Evolutionary conservation across 306 rosid species (phyloP).

Genomic region (Trifolium repens): DNA sequence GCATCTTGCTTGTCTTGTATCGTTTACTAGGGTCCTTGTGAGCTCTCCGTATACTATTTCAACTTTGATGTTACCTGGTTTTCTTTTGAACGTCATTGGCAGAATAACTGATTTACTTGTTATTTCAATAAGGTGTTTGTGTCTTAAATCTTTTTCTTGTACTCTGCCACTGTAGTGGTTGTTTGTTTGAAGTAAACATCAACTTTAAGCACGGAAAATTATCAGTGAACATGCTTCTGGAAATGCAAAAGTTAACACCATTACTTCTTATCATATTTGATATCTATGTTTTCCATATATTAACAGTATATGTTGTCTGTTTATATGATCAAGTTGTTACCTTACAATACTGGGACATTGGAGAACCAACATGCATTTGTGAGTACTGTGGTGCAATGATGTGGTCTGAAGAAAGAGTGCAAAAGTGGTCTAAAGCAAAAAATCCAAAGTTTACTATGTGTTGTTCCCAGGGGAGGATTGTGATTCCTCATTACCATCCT

Average conservation of each 20-base stretch:
- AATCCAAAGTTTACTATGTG: background rate
- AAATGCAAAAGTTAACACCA: background rate
- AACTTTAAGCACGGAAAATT: background rate
- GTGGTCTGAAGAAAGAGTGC: background rate
- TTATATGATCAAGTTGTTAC: background rate
- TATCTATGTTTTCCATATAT: background rate
- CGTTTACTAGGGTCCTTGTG: constrained; percentile 5
- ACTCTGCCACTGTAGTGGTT: background rate
- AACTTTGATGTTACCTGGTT: background rate
- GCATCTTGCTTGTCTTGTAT: constrained; percentile 12
- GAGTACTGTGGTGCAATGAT: background rate
- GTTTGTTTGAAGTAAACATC: background rate
- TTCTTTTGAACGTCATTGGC: background rate
- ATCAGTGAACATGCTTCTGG: background rate
- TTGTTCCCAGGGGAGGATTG: background rate
- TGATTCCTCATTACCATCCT: background rate
- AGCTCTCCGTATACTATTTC: background rate
- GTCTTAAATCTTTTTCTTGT: background rate
- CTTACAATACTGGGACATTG: background rate
- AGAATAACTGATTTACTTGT: background rate
- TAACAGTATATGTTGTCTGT: background rate
- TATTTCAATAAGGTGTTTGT: background rate
- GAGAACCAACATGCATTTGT: background rate
- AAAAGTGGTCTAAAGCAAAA: background rate
- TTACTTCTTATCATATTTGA: background rate